Evolutionary conservation across 139 green algal species (phyloP).

Genomic region (Chlamydomonas asymmetrica): DNA sequence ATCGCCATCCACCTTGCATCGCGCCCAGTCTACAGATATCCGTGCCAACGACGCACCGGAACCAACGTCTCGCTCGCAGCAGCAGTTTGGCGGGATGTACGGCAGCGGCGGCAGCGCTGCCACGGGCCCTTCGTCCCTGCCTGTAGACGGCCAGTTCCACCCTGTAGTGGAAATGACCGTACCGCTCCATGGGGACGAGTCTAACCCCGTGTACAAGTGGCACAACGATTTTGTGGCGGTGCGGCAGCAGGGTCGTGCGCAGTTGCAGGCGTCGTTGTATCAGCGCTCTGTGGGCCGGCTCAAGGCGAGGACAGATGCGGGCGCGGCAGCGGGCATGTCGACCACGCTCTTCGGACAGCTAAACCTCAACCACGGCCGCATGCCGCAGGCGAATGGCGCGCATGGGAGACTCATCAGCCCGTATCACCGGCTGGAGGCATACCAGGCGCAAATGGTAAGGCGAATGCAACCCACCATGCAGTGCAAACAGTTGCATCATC

Average conservation of each 20-base stretch:
- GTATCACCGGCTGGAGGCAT: slow-evolving; percentile 19
- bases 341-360: slow-evolving; percentile 27
- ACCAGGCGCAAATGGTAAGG: no score
- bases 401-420: slow-evolving; percentile 23
- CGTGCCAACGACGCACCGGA: no score
- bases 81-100: not conserved
- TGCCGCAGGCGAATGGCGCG: slow-evolving; percentile 23
- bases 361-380: slow-evolving; percentile 22
- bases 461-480: no score
- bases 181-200: slow-evolving; percentile 33
- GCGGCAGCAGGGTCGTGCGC: slow-evolving; percentile 32
- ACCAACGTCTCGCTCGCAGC: no score
- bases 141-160: no score
- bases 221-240: slow-evolving; percentile 51
- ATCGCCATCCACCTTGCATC: no score
- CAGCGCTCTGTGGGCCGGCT: slow-evolving; percentile 30
- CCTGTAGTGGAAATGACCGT: slow-evolving; percentile 24
- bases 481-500: no score
- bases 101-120: not conserved
- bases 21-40: no score
- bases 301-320: slow-evolving; percentile 32
- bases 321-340: slow-evolving; percentile 30
- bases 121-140: slow-evolving; percentile 20
- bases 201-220: slow-evolving; percentile 53
- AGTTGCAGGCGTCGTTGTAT: slow-evolving; percentile 39